Evolutionary conservation across 2,329 filamentous ascomycete genomes (phyloP).

Genomic region (Aurifilum marmelostoma): DNA sequence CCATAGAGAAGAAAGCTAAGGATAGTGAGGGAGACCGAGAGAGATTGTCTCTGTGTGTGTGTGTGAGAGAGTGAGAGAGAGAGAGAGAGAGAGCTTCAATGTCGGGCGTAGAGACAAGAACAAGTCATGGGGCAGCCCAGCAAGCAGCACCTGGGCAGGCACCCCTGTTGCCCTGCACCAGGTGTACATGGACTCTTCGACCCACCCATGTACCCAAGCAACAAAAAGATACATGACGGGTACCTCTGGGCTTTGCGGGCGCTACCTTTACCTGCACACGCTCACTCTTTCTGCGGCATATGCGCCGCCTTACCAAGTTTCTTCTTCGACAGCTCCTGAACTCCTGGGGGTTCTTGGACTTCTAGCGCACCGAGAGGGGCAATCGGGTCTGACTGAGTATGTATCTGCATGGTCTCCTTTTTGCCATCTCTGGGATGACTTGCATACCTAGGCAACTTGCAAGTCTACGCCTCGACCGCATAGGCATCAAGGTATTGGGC

Average conservation of each 20-base stretch:
- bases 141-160: constrained; percentile 11
- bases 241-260: constrained; percentile 3
- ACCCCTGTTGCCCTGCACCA: constrained; percentile 8
- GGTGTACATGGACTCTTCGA: constrained; percentile 8
- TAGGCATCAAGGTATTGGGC: neutral
- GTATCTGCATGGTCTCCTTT: neutral
- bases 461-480: neutral
- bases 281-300: neutral
- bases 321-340: neutral
- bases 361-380: neutral
- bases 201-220: neutral
- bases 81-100: neutral
- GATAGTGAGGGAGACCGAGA: too few relatives aligned
- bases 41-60: too few relatives aligned
- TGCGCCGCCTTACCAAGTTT: constrained; percentile 1
- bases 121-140: constrained; percentile 7
- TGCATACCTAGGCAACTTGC: neutral
- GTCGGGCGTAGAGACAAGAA: constrained; percentile 6
- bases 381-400: neutral
- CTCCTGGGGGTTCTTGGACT: neutral
- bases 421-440: neutral
- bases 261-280: neutral
- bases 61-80: neutral
- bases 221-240: neutral
- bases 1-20: neutral